Evolutionary conservation across 2,329 filamentous ascomycete species (phyloP), one percentile per base, ranked within the genome.

Genomic region (Botrytis pseudocinerea): DNA sequence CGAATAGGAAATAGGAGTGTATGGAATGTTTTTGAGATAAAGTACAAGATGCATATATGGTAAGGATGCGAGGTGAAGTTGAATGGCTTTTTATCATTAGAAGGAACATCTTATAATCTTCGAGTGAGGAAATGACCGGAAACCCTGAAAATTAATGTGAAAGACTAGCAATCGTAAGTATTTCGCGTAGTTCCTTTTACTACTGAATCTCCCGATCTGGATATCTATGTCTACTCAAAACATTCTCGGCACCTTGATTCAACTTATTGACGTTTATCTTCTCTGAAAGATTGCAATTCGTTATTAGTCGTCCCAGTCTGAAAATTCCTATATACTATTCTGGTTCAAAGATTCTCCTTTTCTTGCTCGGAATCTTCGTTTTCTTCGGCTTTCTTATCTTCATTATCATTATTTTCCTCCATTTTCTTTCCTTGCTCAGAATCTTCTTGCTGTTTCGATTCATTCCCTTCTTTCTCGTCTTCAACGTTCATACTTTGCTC

Each of bases 121-220:
- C 25, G 7, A n/a, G 25, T 54, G 48, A n/a, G 4, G 4, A n/a
- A 16, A 7, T 7, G 5, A 54, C 0, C 1, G 16, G n/a, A 7
- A 7, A 1, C 25, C 0, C 1, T 16, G 25, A 0, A 1, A n/a
- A 2, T 3, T 2, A 10, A 54, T n/a, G 2, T 14, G 5, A 16
- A 54, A n/a, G 25, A 16, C 25, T 51, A 12, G 9, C n/a, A 14
- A n/a, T n/a, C 10, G 2, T n/a, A 51, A n/a, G 12, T 51, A 0
- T n/a, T 0, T n/a, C 1, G 10, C 2, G 1, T 14, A 14, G 2
- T 54, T 14, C 2, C 25, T 54, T 28, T 16, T 16, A 12, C 12
- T 18, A 12, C 1, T 18, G 2, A 54, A 4, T 16, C 2, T 12
- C 28, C 28, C 25, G 28, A 7, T 0, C 1, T 25, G 1, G 16